Base-by-base conservation (phyloP, 306 rosid genomes). In the Clitoria ternatea region DNA sequence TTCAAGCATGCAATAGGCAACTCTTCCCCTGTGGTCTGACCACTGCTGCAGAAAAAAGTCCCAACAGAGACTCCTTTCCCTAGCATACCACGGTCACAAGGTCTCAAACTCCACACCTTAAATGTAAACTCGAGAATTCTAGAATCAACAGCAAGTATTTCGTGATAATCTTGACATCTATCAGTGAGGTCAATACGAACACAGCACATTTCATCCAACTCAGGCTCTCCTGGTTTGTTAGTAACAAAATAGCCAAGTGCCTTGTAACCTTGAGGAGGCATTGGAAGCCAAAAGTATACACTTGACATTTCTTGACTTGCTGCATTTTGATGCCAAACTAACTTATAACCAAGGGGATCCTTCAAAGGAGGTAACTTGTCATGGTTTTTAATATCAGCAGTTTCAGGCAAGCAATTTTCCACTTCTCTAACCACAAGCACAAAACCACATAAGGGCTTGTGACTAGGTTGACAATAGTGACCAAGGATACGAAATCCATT, bases 11-110 rank as follows among this genome's bases (percentile, higher is more conserved):
- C 84, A 66, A 85, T 40, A 17, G 70, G 81, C 8, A 78, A 27
- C 62, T 85, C 89, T 37, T 87, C 77, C 68, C 60, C 86, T 52
- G 29, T 42, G 23, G 19, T 65, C 77, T 54, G 63, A 70, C 52
- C 61, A 53, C 72, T 76, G 12, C 78, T 47, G 72, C 96, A 90
- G 79, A 80, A 77, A 87, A 88, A 90, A 22, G 96, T 81, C 81
- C 98, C 97, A 3, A 80, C 92, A 66, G 82, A 67, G 52, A 90
- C 87, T 55, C 98, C 98, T 64, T 69, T 82, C 44, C 89, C 96
- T 42, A 2, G 55, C 87, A 84, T 84, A 49, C 97, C 97, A 3
- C 94, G 86, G 39, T 80, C 79, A 49, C 66, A 53, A 48, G 98
- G 92, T 80, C 98, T 84, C 23, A 61, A 72, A 44, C 82, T 78